These are phyloP conservation scores for Penicillium cosmopolitanum DNA, from an alignment of 495 filamentous ascomycete species.

Conservation along the genomic window DNA sequence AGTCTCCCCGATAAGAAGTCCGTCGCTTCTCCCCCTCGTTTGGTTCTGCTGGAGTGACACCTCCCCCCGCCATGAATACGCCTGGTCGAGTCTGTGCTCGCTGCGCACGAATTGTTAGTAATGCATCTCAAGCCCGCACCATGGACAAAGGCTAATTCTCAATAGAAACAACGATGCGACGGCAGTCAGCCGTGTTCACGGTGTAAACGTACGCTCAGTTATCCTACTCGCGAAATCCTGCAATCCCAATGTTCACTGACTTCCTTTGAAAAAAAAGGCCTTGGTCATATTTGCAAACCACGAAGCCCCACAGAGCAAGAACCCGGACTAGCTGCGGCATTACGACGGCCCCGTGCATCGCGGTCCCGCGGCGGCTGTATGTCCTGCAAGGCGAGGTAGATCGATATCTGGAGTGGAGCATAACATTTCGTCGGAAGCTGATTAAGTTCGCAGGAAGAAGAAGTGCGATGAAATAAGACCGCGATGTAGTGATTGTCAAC, in stretches of 20 bases:
- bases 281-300: conserved; percentile 33
- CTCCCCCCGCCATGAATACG: conserved; percentile 12
- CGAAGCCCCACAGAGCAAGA: conserved; percentile 21
- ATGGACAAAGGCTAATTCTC: not conserved
- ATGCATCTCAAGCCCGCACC: not conserved
- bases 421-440: not conserved
- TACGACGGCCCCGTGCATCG: conserved; percentile 32
- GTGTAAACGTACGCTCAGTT: conserved; percentile 26
- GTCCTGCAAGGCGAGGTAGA: conserved; percentile 35
- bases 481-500: conserved; percentile 33
- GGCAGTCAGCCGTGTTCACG: conserved; percentile 29
- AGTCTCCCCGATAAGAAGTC: conserved; percentile 16
- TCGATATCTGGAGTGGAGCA: conserved; percentile 2
- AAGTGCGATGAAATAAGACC: conserved; percentile 33
- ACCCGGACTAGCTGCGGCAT: not conserved
- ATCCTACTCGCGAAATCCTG: not conserved
- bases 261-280: conserved; percentile 14
- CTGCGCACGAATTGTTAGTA: conserved; percentile 31
- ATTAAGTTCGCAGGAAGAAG: conserved; percentile 26
- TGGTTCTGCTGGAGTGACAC: not conserved
- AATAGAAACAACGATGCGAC: conserved; percentile 40
- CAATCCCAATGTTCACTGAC: not conserved
- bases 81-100: conserved; percentile 33
- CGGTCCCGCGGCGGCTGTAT: conserved; percentile 34
- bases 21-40: conserved; percentile 17